A percentile compares a stretch with the other conserved stretches of the same genome.
These are phyloP conservation scores for Claviceps sp. DNA, from an alignment of 2,329 filamentous ascomycete genomes.

Conservation along the genomic window DNA sequence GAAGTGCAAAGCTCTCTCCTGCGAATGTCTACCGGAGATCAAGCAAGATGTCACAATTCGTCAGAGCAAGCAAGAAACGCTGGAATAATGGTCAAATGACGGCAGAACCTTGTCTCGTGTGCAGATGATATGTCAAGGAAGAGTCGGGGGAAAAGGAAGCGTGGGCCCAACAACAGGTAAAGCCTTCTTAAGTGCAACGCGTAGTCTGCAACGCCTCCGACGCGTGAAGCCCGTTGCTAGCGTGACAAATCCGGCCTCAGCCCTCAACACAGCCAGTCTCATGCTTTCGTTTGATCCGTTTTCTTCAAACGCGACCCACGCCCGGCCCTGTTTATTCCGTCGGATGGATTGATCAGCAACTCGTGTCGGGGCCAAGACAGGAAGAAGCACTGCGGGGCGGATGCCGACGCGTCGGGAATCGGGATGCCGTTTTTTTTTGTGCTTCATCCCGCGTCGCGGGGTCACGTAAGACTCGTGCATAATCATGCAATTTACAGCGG, in stretches of 20 bases:
- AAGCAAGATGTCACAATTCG: slow-evolving; percentile 11
- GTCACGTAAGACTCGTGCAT: slow-evolving; percentile 11
- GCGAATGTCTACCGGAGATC: slow-evolving; percentile 12
- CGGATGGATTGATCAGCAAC: background rate
- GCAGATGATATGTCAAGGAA: too few relatives aligned
- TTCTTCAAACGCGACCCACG: background rate
- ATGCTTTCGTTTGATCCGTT: background rate
- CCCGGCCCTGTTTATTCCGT: background rate
- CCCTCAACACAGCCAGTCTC: background rate
- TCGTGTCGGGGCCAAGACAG: background rate
- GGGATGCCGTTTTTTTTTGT: background rate
- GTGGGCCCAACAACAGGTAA: slow-evolving; percentile 9
- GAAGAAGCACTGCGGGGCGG: slow-evolving; percentile 1
- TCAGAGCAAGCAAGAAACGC: slow-evolving; percentile 1
- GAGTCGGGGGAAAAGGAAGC: slow-evolving; percentile 10
- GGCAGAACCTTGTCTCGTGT: too few relatives aligned
- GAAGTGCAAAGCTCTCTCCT: slow-evolving; percentile 12
- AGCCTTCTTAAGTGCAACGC: slow-evolving; percentile 24
- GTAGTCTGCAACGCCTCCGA: slow-evolving; percentile 15
- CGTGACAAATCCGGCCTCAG: slow-evolving; percentile 15
- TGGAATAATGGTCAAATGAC: background rate
- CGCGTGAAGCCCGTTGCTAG: slow-evolving; percentile 21
- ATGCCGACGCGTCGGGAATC: background rate
- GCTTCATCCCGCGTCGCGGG: slow-evolving; percentile 7
- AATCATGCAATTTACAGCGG: slow-evolving; percentile 2